Evolutionary conservation across 2,329 filamentous ascomycete species (phyloP), one percentile per base, ranked within the genome.

Genomic region (Fusarium redolens): DNA sequence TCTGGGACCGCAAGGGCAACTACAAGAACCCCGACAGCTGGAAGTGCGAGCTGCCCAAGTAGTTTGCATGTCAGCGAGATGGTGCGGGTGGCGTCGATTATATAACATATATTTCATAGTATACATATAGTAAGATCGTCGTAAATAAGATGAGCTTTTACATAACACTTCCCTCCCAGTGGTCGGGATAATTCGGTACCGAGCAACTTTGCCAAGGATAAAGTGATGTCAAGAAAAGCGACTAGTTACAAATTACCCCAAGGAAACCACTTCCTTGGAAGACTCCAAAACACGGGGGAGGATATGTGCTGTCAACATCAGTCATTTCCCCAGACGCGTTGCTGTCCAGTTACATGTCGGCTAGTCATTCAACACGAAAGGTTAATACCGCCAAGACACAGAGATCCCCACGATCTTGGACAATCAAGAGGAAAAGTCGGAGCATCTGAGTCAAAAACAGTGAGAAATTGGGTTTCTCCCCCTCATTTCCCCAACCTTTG

Each of bases 401-500:
- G 30, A 33, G 5, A 38, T 69, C 66, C 58, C 66, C 65, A 41
- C 57, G 66, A 69, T 69, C n/a, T 43, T 41, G 31, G n/a, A 56
- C 20, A 28, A 51, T 48, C 51, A 69, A 69, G 66, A 69, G 43
- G 67, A 69, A 70, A 69, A 69, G 17, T 43, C 66, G 66, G 65
- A 69, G 65, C 51, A 47, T 47, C 51, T 37, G 52, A 58, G 61
- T 48, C 18, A 52, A 66, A 40, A 57, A 37, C 54, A 41, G 63
- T 61, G 41, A 68, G 65, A 33, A 59, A 17, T 12, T 35, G 18
- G 17, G 41, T 50, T 52, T 44, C 18, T 61, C 25, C 69, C 69
- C 68, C 69, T 71, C 68, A 64, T 65, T 71, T 64, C 69, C 69
- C 69, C 68, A 71, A 71, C 56, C 59, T 52, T 30, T 48, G 12